Evolutionary conservation across 768 basidiomycete genomes (phyloP), one percentile per base, ranked within the genome.

Genomic region (Scleroderma citrinum): DNA sequence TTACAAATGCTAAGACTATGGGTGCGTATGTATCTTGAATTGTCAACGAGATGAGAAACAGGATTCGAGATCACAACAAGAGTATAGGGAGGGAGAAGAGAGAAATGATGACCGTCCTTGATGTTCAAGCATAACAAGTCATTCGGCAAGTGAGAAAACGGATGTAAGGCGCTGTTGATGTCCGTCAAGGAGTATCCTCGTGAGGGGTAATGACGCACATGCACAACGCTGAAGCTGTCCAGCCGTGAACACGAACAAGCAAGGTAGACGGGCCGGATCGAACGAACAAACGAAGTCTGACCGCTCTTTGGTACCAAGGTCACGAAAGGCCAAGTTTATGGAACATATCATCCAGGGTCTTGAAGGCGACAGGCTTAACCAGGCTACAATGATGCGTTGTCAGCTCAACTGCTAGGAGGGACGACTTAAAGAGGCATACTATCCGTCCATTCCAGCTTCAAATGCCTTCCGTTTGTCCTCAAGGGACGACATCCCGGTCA

Each of bases 351-450:
- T 93, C 86, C 17, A 97, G 69, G 14, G 85, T 92, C 61, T 86
- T 91, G 71, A 97, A 88, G n/a, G 89, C 88, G 17, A 97, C 92
- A 11, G 94, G 94, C 66, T 97, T 97, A 49, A 96, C 90, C 17
- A 95, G 77, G 60, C 92, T 94, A 53, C 0, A 53, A 38, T 14
- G 29, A 21, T 35, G 21, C 37, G 56, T 19, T 51, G 20, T 16
- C 14, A 42, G 14, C 34, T 46, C 23, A 10, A 16, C 38, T 49
- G 10, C 35, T 32, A 12, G 17, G 13, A 44, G 14, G 1, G n/a
- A n/a, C 5, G 24, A 7, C 16, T 20, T 24, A 24, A 23, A 12
- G 39, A 7, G n/a, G 82, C 90, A 55, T 61, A 94, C 92, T 95
- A 95, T 70, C 94, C 93, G 56, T 96, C 90, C 44, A 97, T 92